phyloP scores from a whole-genome alignment of 441 rosid species.

The Arabidopsis lyrata region DNA sequence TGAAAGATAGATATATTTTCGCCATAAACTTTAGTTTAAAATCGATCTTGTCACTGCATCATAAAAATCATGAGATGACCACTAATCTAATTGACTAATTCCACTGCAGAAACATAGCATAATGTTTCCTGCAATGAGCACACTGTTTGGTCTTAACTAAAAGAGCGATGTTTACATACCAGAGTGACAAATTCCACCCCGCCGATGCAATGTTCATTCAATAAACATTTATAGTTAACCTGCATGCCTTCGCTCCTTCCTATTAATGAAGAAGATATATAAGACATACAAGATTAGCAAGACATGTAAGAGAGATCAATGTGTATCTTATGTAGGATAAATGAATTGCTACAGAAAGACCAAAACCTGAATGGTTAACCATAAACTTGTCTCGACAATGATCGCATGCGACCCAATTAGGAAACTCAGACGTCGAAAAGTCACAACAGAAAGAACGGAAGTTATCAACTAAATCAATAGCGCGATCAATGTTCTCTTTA shows the following conservation, averaged over 20 bases:
- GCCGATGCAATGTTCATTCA: constrained; percentile 59
- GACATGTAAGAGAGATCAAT: constrained; percentile 1
- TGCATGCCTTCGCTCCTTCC: constrained; percentile 28
- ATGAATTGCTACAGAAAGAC: background rate
- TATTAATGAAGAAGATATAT: constrained; percentile 25
- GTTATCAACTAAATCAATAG: constrained; percentile 43
- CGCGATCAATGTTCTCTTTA: constrained; percentile 52
- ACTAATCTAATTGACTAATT: background rate
- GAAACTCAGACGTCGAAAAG: constrained; percentile 66
- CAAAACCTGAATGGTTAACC: constrained; percentile 47
- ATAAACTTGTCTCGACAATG: constrained; percentile 47
- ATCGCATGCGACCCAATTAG: constrained; percentile 67
- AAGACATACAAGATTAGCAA: background rate
- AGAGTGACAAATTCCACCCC: constrained; percentile 80
- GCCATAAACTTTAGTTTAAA: background rate
- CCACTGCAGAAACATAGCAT: background rate
- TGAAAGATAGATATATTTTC: background rate
- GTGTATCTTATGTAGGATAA: constrained; percentile 1
- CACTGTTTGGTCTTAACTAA: background rate
- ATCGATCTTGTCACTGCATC: background rate
- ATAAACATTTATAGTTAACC: constrained; percentile 29
- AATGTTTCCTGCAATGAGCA: background rate
- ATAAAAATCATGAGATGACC: background rate
- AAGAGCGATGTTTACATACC: constrained; percentile 51
- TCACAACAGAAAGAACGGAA: constrained; percentile 73